Base-by-base conservation (phyloP, 1,284 basidiomycete genomes). In the Ustilago sp. region DNA sequence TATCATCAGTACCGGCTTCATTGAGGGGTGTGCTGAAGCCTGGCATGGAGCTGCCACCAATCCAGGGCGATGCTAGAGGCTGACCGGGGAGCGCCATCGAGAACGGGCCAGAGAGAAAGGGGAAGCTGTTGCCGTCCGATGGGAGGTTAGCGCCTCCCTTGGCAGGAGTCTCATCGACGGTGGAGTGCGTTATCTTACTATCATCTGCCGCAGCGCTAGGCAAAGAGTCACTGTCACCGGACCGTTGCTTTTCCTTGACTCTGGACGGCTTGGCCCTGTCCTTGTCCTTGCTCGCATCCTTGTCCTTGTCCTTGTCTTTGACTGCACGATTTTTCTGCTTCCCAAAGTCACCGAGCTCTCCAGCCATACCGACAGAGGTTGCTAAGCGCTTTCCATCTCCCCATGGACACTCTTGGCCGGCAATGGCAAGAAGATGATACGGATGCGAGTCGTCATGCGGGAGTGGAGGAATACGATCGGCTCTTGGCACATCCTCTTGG, bases 351-450 rank as follows among this genome's bases (percentile, higher is more conserved):
- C 83, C 74, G 2, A 85, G 66, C 61, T 85, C 83, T 19, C 77
- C 74, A 3, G 83, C 83, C 48, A 84, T 76, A 19, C 81, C 83
- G 1, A 85, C 74, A n/a, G 80, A 74, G 31, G 80, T 78, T 1
- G 78, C 80, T 0, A 84, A 51, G 2, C 78, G 73, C 23, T 80
- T 78, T 8, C 80, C 81, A 39, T 84, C 79, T 12, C 83, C 83
- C 83, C 83, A 85, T 7, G 83, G 83, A 57, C 82, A 84, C 62
- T 85, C 69, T 83, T 94, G 93, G 19, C 93, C 93, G 34, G 93
- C 93, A 4, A 94, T 89, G 28, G 94, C 90, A 23, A 94, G 87
- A 17, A 94, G 86, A 86, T 94, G 93, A 84, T 93, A 94, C 8
- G 92, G 92, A 85, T 94, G 93, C 19, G 63, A 59, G 50, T 83